Evolutionary conservation across 1,139 yeast genomes (phyloP).

Genomic region (Geotrichum fermentans): DNA sequence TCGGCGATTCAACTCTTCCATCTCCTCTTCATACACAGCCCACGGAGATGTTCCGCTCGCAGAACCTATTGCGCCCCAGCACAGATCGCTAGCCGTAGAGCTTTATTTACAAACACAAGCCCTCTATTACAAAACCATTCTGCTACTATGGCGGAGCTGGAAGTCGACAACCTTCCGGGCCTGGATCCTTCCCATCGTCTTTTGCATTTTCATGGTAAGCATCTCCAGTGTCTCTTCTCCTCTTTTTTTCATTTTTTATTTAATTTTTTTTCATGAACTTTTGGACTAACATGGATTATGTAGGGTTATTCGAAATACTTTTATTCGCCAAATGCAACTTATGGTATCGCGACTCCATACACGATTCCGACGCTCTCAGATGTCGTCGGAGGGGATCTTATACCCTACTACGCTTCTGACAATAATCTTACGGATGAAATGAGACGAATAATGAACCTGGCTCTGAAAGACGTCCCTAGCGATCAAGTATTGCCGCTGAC

Average conservation of each 20-base stretch:
- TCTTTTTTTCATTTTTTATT: neutral
- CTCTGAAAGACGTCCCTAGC: constrained; percentile 32
- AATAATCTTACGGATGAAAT: constrained; percentile 29
- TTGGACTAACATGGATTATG: constrained; percentile 14
- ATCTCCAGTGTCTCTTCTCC: neutral
- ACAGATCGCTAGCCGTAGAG: neutral
- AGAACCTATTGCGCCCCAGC: neutral
- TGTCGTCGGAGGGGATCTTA: constrained; percentile 27
- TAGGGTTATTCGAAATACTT: constrained; percentile 35
- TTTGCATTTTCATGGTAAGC: constrained; percentile 34
- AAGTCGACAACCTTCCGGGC: constrained; percentile 35
- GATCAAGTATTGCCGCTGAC: constrained; percentile 29
- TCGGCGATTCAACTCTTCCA: too few species aligned
- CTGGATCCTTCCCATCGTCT: constrained; percentile 34
- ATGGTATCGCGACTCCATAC: constrained; percentile 34
- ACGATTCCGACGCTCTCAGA: constrained; percentile 27
- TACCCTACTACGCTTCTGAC: constrained; percentile 33
- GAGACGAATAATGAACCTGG: constrained; percentile 30
- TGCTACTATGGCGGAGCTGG: constrained; percentile 32
- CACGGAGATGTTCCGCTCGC: neutral
- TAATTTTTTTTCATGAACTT: neutral
- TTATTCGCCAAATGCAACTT: constrained; percentile 33
- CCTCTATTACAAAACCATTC: constrained; percentile 28
- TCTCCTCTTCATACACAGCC: neutral
- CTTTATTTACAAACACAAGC: constrained; percentile 23